Conservation (phyloP, 1,284 basidiomycete species). For the Tylopilus sp. region DNA sequence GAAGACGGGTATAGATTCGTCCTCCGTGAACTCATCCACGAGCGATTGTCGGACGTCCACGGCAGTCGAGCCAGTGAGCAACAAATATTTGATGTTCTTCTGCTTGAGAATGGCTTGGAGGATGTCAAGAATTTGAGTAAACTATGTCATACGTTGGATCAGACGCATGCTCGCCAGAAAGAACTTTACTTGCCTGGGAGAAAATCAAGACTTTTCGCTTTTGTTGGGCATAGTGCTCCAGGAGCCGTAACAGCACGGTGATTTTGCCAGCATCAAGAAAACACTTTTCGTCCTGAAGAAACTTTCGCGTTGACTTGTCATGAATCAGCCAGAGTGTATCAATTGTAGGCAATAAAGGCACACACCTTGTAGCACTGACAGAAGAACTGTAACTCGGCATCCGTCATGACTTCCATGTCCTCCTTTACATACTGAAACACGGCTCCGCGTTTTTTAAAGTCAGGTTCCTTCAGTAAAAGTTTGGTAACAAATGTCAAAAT, state of each 20-base stretch:
- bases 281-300: constrained; percentile 68
- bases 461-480: constrained; percentile 85
- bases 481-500: constrained; percentile 74
- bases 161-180: neutral
- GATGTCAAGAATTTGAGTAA: constrained; percentile 94
- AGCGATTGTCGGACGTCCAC: constrained; percentile 92
- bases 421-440: constrained; percentile 82
- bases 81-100: constrained; percentile 72
- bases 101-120: constrained; percentile 82
- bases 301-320: constrained; percentile 73
- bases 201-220: constrained; percentile 89
- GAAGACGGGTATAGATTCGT: constrained; percentile 88
- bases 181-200: constrained; percentile 63
- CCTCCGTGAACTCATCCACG: constrained; percentile 97
- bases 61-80: constrained; percentile 93
- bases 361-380: constrained; percentile 77
- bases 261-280: constrained; percentile 93
- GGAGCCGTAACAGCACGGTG: constrained; percentile 65
- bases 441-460: constrained; percentile 79
- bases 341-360: neutral
- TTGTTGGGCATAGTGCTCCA: constrained; percentile 67
- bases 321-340: constrained; percentile 4
- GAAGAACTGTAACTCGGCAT: constrained; percentile 86
- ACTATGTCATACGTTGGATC: constrained; percentile 45
- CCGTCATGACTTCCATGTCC: constrained; percentile 93